phyloP scores from a whole-genome alignment of 176 grass and related monocot species.

The Lolium rigidum region DNA sequence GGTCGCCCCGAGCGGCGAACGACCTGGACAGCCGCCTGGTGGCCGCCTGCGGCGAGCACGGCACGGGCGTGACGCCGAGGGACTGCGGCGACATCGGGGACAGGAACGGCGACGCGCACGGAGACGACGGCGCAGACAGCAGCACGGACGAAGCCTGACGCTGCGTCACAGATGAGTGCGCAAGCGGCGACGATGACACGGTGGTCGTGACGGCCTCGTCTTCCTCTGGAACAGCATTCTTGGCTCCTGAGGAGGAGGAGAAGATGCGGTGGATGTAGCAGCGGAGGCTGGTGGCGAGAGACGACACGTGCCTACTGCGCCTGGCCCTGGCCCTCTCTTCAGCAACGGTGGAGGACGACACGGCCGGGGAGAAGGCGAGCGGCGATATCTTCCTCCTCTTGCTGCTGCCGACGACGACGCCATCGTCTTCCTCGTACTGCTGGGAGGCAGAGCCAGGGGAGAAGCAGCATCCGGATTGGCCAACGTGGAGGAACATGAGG shows the following conservation, averaged over 20 bases:
- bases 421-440: constrained; percentile 36
- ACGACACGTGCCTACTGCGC: constrained; percentile 40
- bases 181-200: constrained; percentile 33
- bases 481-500: constrained; percentile 67
- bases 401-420: constrained; percentile 6
- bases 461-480: constrained; percentile 65
- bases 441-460: constrained; percentile 5
- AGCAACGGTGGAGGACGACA: constrained; percentile 22
- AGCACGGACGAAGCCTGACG: constrained; percentile 41
- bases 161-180: constrained; percentile 27
- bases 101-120: constrained; percentile 42
- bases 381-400: constrained; percentile 88
- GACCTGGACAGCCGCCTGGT: constrained; percentile 52
- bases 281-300: constrained; percentile 44
- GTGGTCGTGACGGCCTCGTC: constrained; percentile 19
- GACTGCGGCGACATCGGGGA: constrained; percentile 46
- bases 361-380: constrained; percentile 39
- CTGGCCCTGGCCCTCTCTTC: background rate
- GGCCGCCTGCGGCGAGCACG: constrained; percentile 14
- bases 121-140: constrained; percentile 52
- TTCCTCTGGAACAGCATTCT: background rate
- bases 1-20: constrained; percentile 51
- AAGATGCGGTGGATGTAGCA: constrained; percentile 63
- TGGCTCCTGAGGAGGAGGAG: constrained; percentile 28
- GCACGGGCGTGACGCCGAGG: constrained; percentile 38